These are phyloP conservation scores for Polygonum aviculare DNA, from an alignment of 148 eudicot species.

Conservation along the genomic window DNA sequence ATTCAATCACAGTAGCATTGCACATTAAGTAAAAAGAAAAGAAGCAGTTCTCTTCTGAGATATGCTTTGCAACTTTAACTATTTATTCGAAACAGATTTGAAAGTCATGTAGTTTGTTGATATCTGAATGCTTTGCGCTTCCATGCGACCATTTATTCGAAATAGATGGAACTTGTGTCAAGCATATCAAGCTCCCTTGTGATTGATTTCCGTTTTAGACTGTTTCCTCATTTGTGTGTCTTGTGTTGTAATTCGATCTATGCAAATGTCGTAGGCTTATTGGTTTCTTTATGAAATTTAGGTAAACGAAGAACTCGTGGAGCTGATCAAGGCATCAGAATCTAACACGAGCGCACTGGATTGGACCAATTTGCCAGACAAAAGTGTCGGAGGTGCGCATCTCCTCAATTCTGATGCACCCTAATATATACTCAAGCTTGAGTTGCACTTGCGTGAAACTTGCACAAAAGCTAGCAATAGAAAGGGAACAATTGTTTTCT, in stretches of 20 bases:
- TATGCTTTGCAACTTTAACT: background rate
- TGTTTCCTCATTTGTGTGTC: background rate
- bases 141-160: background rate
- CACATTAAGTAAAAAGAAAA: background rate
- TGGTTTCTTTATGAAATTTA: conserved; percentile 19
- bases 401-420: background rate
- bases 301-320: conserved; percentile 78
- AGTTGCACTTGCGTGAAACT: background rate
- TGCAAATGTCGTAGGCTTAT: background rate
- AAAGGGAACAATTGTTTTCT: background rate
- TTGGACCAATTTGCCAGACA: conserved; percentile 69
- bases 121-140: background rate
- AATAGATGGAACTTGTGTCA: background rate
- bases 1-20: background rate
- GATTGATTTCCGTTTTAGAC: background rate
- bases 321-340: conserved; percentile 71
- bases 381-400: conserved; percentile 38
- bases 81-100: background rate
- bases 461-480: no score
- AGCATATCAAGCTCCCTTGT: background rate
- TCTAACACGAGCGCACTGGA: conserved; percentile 43
- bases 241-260: background rate
- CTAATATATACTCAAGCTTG: background rate
- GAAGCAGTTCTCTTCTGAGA: background rate
- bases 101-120: background rate